These are phyloP conservation scores for Diplotaxis tenuifolia DNA, from an alignment of 345 rosid genomes.

Conservation along the genomic window DNA sequence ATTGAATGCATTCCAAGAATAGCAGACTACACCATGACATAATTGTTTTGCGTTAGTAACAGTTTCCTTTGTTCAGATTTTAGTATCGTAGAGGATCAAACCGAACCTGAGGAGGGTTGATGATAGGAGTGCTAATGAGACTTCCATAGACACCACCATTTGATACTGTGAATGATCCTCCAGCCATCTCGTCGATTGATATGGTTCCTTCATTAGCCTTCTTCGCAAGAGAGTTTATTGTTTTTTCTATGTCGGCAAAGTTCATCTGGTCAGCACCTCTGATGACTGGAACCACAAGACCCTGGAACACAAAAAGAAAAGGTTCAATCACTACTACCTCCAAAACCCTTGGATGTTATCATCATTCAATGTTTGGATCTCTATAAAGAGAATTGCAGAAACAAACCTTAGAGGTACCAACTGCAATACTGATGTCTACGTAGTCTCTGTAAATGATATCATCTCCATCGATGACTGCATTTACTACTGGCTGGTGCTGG, in stretches of 20 bases:
- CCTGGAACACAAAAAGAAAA: conserved; percentile 42
- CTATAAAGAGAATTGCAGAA: not conserved
- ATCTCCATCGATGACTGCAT: conserved; percentile 98
- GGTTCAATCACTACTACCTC: conserved; percentile 11
- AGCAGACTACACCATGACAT: conserved; percentile 54
- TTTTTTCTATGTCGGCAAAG: conserved; percentile 91
- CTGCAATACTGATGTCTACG: conserved; percentile 87
- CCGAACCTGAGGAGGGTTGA: conserved; percentile 95
- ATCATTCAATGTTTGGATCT: not conserved
- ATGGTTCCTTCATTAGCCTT: conserved; percentile 89
- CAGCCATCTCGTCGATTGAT: conserved; percentile 99
- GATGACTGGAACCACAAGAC: conserved; percentile 89
- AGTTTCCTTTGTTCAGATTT: not conserved
- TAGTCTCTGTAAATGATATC: conserved; percentile 97
- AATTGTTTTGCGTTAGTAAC: not conserved
- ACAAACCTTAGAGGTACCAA: conserved; percentile 62
- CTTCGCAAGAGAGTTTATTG: conserved; percentile 84
- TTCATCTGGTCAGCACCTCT: conserved; percentile 73
- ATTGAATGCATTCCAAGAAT: conserved; percentile 92
- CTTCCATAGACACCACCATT: conserved; percentile 81
- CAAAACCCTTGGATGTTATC: not conserved
- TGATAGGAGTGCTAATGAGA: conserved; percentile 95
- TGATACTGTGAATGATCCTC: conserved; percentile 78
- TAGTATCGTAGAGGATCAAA: not conserved
- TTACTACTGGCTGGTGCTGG: conserved; percentile 87